Conservation (phyloP, 768 basidiomycete genomes). For the Polyporus arcularius region DNA sequence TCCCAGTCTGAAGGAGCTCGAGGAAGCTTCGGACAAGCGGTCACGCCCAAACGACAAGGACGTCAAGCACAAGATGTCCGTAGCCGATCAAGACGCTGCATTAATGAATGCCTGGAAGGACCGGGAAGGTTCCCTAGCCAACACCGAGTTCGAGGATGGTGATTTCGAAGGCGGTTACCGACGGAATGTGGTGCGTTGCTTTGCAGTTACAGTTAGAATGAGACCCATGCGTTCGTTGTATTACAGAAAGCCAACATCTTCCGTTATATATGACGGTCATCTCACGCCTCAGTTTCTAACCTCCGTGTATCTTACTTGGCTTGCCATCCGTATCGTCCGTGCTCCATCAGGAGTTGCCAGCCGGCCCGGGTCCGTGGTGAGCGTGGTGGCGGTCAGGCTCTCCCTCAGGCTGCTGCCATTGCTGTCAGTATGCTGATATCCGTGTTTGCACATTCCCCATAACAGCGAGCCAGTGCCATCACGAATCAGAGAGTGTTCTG, state of each 20-base stretch:
- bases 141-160: constrained; percentile 24
- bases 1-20: not conserved
- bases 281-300: too few species aligned
- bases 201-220: not conserved
- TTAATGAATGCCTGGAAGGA: constrained; percentile 23
- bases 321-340: too few species aligned
- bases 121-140: constrained; percentile 20
- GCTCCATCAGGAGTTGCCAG: too few species aligned
- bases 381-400: too few species aligned
- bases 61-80: constrained; percentile 13
- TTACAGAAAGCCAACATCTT: constrained; percentile 24
- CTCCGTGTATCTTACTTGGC: too few species aligned
- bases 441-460: too few species aligned
- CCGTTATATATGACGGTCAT: constrained; percentile 15
- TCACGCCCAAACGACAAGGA: not conserved
- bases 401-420: too few species aligned
- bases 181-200: constrained; percentile 18
- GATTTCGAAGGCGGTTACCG: constrained; percentile 20
- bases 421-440: too few species aligned
- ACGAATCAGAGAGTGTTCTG: too few species aligned
- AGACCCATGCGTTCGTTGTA: not conserved
- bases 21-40: not conserved
- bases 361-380: too few species aligned
- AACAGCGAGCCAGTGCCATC: too few species aligned
- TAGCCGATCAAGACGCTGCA: constrained; percentile 23